These are phyloP conservation scores for Aureobasidium pullulans DNA, from an alignment of 2,329 filamentous ascomycete species.

Conservation along the genomic window DNA sequence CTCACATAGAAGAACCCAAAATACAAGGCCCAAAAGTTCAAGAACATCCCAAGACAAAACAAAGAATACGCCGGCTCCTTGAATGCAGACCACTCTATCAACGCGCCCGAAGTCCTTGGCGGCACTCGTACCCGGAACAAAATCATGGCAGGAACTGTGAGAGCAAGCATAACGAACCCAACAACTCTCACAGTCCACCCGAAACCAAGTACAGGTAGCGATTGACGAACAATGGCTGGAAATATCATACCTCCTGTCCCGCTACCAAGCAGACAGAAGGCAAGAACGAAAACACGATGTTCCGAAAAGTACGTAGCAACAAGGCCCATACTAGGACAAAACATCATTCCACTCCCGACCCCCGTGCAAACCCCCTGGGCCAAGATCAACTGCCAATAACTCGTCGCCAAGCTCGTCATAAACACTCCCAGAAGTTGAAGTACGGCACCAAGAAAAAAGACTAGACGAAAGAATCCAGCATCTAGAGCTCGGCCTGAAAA, in stretches of 20 bases:
- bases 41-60: slow-evolving; percentile 19
- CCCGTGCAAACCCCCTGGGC: slow-evolving; percentile 42
- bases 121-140: slow-evolving; percentile 30
- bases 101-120: slow-evolving; percentile 29
- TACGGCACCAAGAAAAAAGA: slow-evolving; percentile 30
- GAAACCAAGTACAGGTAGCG: slow-evolving; percentile 56
- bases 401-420: slow-evolving; percentile 34
- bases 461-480: slow-evolving; percentile 24
- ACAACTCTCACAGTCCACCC: slow-evolving; percentile 54
- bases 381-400: slow-evolving; percentile 42
- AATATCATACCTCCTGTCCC: slow-evolving; percentile 57
- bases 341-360: slow-evolving; percentile 36
- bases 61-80: slow-evolving; percentile 29
- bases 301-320: slow-evolving; percentile 31
- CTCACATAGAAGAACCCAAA: slow-evolving; percentile 38
- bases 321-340: slow-evolving; percentile 30
- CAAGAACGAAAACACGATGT: slow-evolving; percentile 27
- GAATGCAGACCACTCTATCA: slow-evolving; percentile 31
- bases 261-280: slow-evolving; percentile 50
- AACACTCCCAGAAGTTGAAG: slow-evolving; percentile 35
- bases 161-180: slow-evolving; percentile 45
- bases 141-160: slow-evolving; percentile 22
- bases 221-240: slow-evolving; percentile 44
- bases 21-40: slow-evolving; percentile 26
- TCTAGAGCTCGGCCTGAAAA: slow-evolving; percentile 9